Evolutionary conservation across 73 alveolate genomes (phyloP).

Genomic region (Effrenium voratum): DNA sequence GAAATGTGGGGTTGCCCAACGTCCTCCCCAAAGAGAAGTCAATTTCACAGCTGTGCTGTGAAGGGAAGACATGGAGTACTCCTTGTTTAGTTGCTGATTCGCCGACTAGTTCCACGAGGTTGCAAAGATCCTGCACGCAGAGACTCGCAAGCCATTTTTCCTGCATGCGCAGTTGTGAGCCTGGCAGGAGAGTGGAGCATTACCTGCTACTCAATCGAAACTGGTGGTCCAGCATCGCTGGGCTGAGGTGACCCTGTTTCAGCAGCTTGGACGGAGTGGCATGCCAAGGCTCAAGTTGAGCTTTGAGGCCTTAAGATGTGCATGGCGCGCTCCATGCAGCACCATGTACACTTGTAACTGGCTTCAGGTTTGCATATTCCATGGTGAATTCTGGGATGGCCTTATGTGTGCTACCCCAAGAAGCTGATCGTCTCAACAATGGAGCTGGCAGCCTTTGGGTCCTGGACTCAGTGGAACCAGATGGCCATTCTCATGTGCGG

Average conservation of each 20-base stretch:
- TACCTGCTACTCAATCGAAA: not conserved
- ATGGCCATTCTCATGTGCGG: not conserved
- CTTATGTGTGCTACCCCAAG: conserved; percentile 71
- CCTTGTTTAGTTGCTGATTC: no score
- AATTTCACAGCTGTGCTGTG: no score
- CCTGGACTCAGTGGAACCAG: not conserved
- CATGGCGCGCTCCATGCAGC: not conserved
- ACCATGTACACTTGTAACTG: not conserved
- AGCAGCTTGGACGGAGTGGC: not conserved
- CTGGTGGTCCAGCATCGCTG: conserved; percentile 55
- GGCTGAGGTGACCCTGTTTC: conserved; percentile 86
- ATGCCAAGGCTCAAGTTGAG: no score
- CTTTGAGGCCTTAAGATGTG: not conserved
- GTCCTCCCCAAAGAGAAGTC: no score
- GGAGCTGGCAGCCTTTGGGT: conserved; percentile 89
- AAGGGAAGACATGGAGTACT: no score
- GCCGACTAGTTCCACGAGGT: no score
- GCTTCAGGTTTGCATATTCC: conserved; percentile 64
- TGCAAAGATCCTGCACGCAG: no score
- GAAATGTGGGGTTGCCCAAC: no score
- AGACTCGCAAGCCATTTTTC: no score
- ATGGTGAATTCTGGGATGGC: conserved; percentile 86
- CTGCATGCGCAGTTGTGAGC: no score
- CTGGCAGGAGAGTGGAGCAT: conserved; percentile 46
- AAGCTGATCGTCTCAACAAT: conserved; percentile 60